A percentile compares a stretch with the other conserved stretches of the same genome.
phyloP scores from a whole-genome alignment of 306 rosid species.

The Herpetospermum pedunculosum region DNA sequence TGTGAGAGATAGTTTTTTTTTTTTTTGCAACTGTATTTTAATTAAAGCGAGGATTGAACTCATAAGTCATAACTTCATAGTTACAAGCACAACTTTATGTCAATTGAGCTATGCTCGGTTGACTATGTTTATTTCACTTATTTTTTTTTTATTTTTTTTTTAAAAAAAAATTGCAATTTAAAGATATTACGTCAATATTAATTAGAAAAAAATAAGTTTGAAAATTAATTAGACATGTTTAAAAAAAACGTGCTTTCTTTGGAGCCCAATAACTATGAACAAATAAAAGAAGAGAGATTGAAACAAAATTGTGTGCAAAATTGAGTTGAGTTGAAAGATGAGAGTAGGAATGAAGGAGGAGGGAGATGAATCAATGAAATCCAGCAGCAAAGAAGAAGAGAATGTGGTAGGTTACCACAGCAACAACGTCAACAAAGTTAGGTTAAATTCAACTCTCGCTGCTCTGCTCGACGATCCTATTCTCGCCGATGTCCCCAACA shows the following conservation, averaged over 20 bases:
- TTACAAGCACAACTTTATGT: too few species aligned
- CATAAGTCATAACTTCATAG: too few species aligned
- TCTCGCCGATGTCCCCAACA: conserved; percentile 59
- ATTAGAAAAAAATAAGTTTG: too few species aligned
- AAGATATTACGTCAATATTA: too few species aligned
- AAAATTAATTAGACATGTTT: too few species aligned
- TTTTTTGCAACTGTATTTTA: too few species aligned
- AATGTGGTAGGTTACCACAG: conserved; percentile 35
- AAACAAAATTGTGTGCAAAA: neutral
- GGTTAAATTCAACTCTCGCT: conserved; percentile 42
- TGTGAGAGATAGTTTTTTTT: too few species aligned
- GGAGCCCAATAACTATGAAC: neutral
- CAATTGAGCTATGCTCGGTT: too few species aligned
- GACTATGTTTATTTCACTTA: too few species aligned
- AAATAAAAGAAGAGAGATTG: neutral
- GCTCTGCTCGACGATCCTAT: conserved; percentile 49
- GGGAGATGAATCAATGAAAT: neutral
- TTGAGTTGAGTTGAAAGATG: neutral
- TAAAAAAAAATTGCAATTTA: too few species aligned
- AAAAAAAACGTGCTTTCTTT: neutral
- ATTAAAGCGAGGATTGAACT: too few species aligned
- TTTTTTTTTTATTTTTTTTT: too few species aligned
- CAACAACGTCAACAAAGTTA: conserved; percentile 42
- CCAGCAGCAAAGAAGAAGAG: conserved; percentile 7
- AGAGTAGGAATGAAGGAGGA: neutral